Percentiles rank a stretch among this genome's conserved stretches.
phyloP scores from a whole-genome alignment of 1,284 basidiomycete genomes.

The Dichomitus squalens region DNA sequence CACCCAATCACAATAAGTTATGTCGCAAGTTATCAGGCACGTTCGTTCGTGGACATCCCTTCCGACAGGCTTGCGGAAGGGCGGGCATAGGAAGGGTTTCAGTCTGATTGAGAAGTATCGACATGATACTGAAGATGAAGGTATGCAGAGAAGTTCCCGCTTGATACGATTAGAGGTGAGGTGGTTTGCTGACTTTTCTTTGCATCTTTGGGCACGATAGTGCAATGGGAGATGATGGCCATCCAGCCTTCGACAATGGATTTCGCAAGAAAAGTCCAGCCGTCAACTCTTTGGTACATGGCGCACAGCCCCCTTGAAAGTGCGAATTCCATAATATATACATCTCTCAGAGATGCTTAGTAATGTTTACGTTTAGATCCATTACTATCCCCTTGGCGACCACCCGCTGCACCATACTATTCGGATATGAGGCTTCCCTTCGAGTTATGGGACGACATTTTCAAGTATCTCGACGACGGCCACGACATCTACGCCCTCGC shows the following conservation, averaged over 20 bases:
- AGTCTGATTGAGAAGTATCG: background rate
- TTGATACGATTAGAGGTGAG: background rate
- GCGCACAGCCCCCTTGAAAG: background rate
- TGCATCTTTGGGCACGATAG: background rate
- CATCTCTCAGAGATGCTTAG: background rate
- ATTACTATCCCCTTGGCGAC: background rate
- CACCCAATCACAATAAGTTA: too few species aligned
- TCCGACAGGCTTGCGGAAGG: background rate
- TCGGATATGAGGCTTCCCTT: slow-evolving; percentile 9
- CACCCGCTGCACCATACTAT: background rate
- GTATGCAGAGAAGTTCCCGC: background rate
- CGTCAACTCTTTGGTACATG: background rate
- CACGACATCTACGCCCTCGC: slow-evolving; percentile 13
- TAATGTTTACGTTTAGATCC: background rate
- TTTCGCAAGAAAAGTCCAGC: background rate
- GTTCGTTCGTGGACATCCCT: slow-evolving; percentile 1
- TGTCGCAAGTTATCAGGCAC: slow-evolving; percentile 1
- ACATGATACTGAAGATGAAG: background rate
- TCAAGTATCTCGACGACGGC: slow-evolving; percentile 6
- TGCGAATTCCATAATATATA: background rate
- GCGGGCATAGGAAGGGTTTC: background rate
- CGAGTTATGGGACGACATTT: slow-evolving; percentile 6
- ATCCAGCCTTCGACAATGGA: background rate
- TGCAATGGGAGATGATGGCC: slow-evolving; percentile 9
- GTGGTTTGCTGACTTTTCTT: background rate